Conservation (phyloP, 192 early-diverging fungal species). For the Coemansia sp. region DNA sequence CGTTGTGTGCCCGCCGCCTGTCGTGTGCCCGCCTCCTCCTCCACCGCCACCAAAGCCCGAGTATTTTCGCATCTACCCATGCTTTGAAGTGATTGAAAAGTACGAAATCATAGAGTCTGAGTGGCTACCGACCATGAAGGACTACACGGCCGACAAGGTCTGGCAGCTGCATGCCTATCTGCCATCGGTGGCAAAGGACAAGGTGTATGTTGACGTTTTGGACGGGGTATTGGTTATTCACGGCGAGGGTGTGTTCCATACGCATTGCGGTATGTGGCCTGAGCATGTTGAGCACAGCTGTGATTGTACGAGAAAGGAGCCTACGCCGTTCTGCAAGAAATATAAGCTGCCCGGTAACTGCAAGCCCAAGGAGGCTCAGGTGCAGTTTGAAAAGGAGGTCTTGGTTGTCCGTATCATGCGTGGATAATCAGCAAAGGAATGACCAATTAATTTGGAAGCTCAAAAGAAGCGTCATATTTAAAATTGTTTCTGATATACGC, state of each 20-base stretch:
- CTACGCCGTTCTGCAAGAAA: conserved; percentile 37
- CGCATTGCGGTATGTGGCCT: conserved; percentile 52
- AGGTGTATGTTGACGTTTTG: conserved; percentile 43
- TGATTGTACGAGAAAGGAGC: conserved; percentile 47
- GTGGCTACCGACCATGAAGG: conserved; percentile 48
- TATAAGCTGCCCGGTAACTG: conserved; percentile 37
- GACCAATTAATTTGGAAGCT: too few species aligned
- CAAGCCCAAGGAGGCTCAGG: conserved; percentile 36
- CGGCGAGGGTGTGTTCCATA: conserved; percentile 49
- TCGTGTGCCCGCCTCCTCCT: conserved; percentile 16
- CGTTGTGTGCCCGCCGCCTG: too few species aligned
- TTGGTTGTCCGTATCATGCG: conserved; percentile 45
- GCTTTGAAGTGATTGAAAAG: conserved; percentile 44
- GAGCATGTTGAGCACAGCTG: conserved; percentile 50
- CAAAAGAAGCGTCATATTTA: too few species aligned
- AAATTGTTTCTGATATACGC: too few species aligned
- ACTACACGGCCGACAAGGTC: conserved; percentile 47
- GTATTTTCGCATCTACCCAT: conserved; percentile 45
- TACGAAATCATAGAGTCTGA: conserved; percentile 29
- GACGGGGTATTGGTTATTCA: conserved; percentile 36
- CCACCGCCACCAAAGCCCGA: conserved; percentile 27
- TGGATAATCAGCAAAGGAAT: too few species aligned
- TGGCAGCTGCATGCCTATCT: conserved; percentile 52
- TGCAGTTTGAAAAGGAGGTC: conserved; percentile 51
- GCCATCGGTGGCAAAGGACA: conserved; percentile 44